Percentiles rank a stretch among this genome's conserved stretches.
Evolutionary conservation across 169 alveolate genomes (phyloP).

Genomic region (Plasmodium gallinaceum): DNA sequence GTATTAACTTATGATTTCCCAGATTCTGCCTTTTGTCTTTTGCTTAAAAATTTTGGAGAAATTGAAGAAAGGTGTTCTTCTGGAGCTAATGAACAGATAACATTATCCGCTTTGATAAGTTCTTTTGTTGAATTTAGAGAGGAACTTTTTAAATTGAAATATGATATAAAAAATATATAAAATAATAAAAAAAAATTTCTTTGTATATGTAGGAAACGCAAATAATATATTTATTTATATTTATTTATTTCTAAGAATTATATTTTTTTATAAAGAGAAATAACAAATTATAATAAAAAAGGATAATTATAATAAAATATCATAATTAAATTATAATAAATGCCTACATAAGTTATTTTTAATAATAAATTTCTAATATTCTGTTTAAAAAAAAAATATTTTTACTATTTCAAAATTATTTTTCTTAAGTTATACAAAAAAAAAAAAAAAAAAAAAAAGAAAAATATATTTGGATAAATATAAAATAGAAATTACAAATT

Average conservation of each 20-base stretch:
- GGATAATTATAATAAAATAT: no score
- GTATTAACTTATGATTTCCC: conserved; percentile 88
- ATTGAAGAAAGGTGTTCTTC: conserved; percentile 89
- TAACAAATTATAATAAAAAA: background rate
- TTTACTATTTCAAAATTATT: no score
- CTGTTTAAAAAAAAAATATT: no score
- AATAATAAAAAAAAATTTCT: background rate
- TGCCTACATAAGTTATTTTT: no score
- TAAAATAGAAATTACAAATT: no score
- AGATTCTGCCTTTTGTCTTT: conserved; percentile 86
- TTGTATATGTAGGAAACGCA: background rate
- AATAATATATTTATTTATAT: conserved; percentile 1
- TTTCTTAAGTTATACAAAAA: no score
- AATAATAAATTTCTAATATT: no score
- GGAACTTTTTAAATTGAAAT: conserved; percentile 87
- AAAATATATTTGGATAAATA: no score
- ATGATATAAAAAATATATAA: conserved; percentile 76
- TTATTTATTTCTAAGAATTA: background rate
- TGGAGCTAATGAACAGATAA: conserved; percentile 88
- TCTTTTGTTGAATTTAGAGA: conserved; percentile 88
- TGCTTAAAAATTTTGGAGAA: conserved; percentile 88
- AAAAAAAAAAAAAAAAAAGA: no score
- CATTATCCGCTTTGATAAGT: conserved; percentile 87
- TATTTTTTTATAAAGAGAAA: background rate
- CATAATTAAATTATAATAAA: no score